Evolutionary conservation across 2,329 filamentous ascomycete species (phyloP).

Genomic region (Coniella lustricola): DNA sequence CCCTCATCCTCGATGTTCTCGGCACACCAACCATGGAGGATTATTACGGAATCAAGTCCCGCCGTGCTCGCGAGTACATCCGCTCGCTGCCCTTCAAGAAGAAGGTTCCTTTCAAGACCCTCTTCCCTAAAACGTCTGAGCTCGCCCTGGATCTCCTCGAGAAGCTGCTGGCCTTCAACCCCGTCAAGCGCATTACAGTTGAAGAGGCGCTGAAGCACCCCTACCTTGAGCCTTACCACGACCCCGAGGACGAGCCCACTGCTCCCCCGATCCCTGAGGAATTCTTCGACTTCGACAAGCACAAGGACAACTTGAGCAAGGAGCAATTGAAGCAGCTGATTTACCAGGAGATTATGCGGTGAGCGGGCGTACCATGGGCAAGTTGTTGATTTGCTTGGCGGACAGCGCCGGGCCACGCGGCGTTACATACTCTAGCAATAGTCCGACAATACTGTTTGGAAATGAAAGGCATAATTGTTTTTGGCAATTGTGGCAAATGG

Average conservation of each 20-base stretch:
- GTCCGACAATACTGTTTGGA: no score
- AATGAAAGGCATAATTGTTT: no score
- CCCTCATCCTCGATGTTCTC: conserved; percentile 91
- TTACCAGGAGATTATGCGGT: conserved; percentile 89
- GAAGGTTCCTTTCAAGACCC: conserved; percentile 94
- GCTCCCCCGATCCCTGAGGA: conserved; percentile 95
- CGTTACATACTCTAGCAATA: no score
- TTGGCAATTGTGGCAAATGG: background rate
- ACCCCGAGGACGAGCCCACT: conserved; percentile 96
- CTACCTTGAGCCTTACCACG: conserved; percentile 97
- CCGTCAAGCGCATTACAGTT: conserved; percentile 95
- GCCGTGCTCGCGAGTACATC: conserved; percentile 95
- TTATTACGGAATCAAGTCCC: conserved; percentile 99
- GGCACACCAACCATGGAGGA: conserved; percentile 99
- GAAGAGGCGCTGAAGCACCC: conserved; percentile 96
- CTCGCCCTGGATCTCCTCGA: conserved; percentile 88
- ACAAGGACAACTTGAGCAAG: conserved; percentile 98
- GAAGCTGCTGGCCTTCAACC: conserved; percentile 95
- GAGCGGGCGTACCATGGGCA: conserved; percentile 13
- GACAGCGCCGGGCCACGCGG: no score
- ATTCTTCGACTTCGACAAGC: conserved; percentile 99
- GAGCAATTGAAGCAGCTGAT: conserved; percentile 97
- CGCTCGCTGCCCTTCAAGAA: conserved; percentile 98
- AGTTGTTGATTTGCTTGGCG: no score
- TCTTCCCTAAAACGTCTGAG: conserved; percentile 99